These are phyloP conservation scores for Candida yuanshanica DNA, from an alignment of 805 yeast species.

Conservation along the genomic window DNA sequence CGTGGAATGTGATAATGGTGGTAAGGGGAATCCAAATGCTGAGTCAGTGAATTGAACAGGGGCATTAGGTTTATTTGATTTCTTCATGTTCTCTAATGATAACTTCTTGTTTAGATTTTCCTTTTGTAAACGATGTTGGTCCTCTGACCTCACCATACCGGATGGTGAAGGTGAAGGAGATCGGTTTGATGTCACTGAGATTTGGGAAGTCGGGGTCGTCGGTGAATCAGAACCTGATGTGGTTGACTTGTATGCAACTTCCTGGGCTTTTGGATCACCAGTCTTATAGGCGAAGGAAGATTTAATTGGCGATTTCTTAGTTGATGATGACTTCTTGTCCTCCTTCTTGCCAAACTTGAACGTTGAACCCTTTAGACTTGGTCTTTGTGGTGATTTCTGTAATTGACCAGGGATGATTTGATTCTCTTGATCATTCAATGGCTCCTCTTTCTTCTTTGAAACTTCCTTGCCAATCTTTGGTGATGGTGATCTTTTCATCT, in stretches of 20 bases:
- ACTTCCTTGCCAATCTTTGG: slow-evolving; percentile 7
- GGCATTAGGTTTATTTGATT: slow-evolving; percentile 43
- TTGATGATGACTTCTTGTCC: slow-evolving; percentile 12
- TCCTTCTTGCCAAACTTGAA: slow-evolving; percentile 10
- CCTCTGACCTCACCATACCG: slow-evolving; percentile 4
- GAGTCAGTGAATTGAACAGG: slow-evolving; percentile 64
- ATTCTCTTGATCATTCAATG: neutral
- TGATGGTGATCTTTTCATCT: slow-evolving; percentile 21
- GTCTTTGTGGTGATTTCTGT: slow-evolving; percentile 13
- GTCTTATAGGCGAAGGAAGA: neutral
- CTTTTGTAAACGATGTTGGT: slow-evolving; percentile 17
- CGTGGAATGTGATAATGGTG: slow-evolving; percentile 73
- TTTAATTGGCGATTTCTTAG: slow-evolving; percentile 15
- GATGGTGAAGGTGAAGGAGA: slow-evolving; percentile 2
- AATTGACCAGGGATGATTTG: neutral
- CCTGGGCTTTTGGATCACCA: slow-evolving; percentile 5
- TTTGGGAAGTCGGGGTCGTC: neutral
- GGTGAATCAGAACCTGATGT: neutral
- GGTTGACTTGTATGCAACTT: neutral
- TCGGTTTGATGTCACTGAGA: neutral
- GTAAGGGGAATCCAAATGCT: slow-evolving; percentile 84
- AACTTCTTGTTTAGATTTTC: slow-evolving; percentile 20
- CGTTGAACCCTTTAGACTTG: slow-evolving; percentile 10
- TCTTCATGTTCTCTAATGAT: slow-evolving; percentile 29
- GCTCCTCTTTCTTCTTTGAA: neutral